phyloP scores from a whole-genome alignment of 371 early-diverging fungal species.

The Phascolomyces articulosus region DNA sequence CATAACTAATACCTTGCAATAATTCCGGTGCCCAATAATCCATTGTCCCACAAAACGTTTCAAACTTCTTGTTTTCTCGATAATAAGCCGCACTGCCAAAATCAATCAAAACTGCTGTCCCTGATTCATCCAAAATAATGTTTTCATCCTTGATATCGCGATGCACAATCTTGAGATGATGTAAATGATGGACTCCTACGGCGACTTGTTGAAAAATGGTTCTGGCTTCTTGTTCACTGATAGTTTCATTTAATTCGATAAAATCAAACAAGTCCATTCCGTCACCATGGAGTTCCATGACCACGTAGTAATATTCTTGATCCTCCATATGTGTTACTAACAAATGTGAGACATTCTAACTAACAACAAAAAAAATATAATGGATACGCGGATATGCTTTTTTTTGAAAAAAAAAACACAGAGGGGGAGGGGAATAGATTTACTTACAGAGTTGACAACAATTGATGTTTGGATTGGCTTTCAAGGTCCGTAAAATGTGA shows the following conservation, averaged over 20 bases:
- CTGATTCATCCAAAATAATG: slow-evolving; percentile 67
- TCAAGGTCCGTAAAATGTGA: slow-evolving; percentile 64
- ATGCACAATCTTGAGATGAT: slow-evolving; percentile 74
- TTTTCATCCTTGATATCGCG: slow-evolving; percentile 82
- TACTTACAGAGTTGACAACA: slow-evolving; percentile 58
- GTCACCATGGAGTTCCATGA: slow-evolving; percentile 64
- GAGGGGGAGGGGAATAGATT: too few species aligned
- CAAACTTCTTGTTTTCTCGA: slow-evolving; percentile 61
- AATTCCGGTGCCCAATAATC: slow-evolving; percentile 82
- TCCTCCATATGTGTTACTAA: slow-evolving; percentile 63
- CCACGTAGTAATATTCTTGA: slow-evolving; percentile 67
- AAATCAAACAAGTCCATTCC: slow-evolving; percentile 82
- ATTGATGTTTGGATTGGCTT: slow-evolving; percentile 60
- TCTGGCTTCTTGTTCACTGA: slow-evolving; percentile 60
- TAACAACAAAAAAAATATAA: too few species aligned
- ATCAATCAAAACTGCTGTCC: slow-evolving; percentile 68
- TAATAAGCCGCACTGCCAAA: slow-evolving; percentile 78
- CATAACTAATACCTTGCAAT: slow-evolving; percentile 68
- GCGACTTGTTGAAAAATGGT: slow-evolving; percentile 67
- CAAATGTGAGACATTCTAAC: neutral
- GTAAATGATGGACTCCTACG: slow-evolving; percentile 70
- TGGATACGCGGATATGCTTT: too few species aligned
- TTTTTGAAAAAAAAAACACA: too few species aligned
- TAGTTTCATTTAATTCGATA: slow-evolving; percentile 64
- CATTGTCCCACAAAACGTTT: slow-evolving; percentile 76